Base-by-base conservation (phyloP, 78 protist genomes). In the Reticulomyxa filosa region DNA sequence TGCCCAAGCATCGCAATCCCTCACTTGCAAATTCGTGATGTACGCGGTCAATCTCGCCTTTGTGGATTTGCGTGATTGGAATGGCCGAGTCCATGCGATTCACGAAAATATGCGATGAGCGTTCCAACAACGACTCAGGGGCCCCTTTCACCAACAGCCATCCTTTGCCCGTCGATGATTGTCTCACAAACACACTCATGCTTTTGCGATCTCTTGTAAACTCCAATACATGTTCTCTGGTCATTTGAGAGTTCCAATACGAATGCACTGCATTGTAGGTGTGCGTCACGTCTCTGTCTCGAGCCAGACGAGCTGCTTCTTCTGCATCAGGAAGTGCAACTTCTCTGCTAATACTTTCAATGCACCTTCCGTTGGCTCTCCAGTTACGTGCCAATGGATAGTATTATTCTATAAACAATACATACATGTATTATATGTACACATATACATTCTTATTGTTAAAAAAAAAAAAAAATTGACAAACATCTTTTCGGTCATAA, bases 201-300 rank as follows among this genome's bases (percentile, higher is more conserved):
- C 69, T 57, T 80, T 82, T 82, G 61, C 83, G 65, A 39, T 64
- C 76, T 32, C 83, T 72, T 4, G 59, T 4, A 67, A 82, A 82
- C 46, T 81, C 87, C 52, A 81, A 78, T 5, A 67, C 67, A n/a
- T 68, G 61, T 8, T 32, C 20, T 13, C 65, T n/a, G n/a, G n/a
- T n/a, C n/a, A n/a, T n/a, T n/a, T n/a, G n/a, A n/a, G n/a, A n/a
- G n/a, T n/a, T n/a, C n/a, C n/a, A n/a, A n/a, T n/a, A n/a, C n/a
- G n/a, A n/a, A n/a, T n/a, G n/a, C n/a, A n/a, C n/a, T n/a, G n/a
- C n/a, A n/a, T n/a, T n/a, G n/a, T n/a, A n/a, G n/a, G n/a, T n/a
- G n/a, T n/a, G n/a, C n/a, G n/a, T n/a, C n/a, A n/a, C n/a, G n/a
- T n/a, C n/a, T n/a, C n/a, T n/a, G n/a, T n/a, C n/a, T n/a, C n/a